These are phyloP conservation scores for Flammula alnicola DNA, from an alignment of 1,284 basidiomycete genomes.

Conservation along the genomic window DNA sequence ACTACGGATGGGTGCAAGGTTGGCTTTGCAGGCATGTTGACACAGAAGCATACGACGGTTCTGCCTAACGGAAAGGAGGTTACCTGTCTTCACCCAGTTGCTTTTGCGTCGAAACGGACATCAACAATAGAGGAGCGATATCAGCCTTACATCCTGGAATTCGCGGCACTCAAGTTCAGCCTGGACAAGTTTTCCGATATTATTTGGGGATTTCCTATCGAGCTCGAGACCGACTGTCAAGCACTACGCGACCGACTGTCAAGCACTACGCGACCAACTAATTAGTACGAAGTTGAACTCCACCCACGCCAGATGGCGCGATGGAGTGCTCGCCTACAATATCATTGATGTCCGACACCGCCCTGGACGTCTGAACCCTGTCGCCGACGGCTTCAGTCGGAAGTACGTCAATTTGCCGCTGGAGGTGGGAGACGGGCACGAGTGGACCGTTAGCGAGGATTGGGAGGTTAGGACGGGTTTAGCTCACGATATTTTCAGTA, in stretches of 20 bases:
- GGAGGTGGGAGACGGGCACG: slow-evolving; percentile 34
- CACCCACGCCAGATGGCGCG: slow-evolving; percentile 34
- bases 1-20: slow-evolving; percentile 40
- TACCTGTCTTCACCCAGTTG: slow-evolving; percentile 31
- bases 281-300: slow-evolving; percentile 26
- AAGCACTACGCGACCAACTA: slow-evolving; percentile 29
- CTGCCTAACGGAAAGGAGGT: slow-evolving; percentile 28
- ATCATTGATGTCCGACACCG: slow-evolving; percentile 33
- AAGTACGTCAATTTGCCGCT: slow-evolving; percentile 20
- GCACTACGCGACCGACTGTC: slow-evolving; percentile 35
- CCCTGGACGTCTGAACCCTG: slow-evolving; percentile 25
- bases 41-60: slow-evolving; percentile 27
- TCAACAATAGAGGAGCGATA: slow-evolving; percentile 35
- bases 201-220: slow-evolving; percentile 32
- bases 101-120: slow-evolving; percentile 35
- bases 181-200: slow-evolving; percentile 36
- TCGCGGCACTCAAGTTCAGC: slow-evolving; percentile 35
- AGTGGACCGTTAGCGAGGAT: slow-evolving; percentile 36
- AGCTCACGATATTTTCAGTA: slow-evolving; percentile 32
- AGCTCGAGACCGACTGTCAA: slow-evolving; percentile 38
- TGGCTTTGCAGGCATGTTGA: slow-evolving; percentile 37
- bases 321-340: slow-evolving; percentile 29
- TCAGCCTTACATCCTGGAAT: slow-evolving; percentile 38
- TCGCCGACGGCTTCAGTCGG: slow-evolving; percentile 33
- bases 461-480: slow-evolving; percentile 36